These are phyloP conservation scores for Arachis monticola DNA, from an alignment of 331 rosid species.

Conservation along the genomic window DNA sequence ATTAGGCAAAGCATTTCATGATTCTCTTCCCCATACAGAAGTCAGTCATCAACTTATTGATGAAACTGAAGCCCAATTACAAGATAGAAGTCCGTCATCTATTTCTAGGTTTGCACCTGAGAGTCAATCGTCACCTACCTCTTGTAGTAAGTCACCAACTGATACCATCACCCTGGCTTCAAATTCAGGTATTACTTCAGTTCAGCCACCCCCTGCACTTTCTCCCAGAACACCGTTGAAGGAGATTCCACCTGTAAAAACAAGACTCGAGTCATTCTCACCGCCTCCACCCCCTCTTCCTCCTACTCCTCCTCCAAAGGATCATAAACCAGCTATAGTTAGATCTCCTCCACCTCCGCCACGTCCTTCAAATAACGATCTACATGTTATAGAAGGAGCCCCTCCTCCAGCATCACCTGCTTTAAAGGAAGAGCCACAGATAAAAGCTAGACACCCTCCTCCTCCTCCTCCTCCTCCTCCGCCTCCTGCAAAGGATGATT, in stretches of 20 bases:
- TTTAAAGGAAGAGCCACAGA: constrained; percentile 39
- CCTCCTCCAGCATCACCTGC: constrained; percentile 57
- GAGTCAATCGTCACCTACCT: constrained; percentile 42
- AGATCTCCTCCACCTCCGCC: constrained; percentile 55
- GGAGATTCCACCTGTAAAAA: constrained; percentile 48
- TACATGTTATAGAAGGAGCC: constrained; percentile 18
- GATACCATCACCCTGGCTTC: constrained; percentile 38
- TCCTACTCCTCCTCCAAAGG: constrained; percentile 62
- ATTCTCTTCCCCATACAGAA: constrained; percentile 45
- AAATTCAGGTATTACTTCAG: constrained; percentile 38
- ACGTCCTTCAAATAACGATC: constrained; percentile 31
- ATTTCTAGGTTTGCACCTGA: constrained; percentile 37
- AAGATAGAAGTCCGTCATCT: constrained; percentile 49
- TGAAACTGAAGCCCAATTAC: constrained; percentile 41
- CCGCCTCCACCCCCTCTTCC: constrained; percentile 51
- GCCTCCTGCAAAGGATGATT: constrained; percentile 31
- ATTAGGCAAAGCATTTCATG: constrained; percentile 38
- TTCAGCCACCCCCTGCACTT: constrained; percentile 38
- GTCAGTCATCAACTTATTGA: constrained; percentile 33
- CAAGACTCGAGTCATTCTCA: constrained; percentile 39
- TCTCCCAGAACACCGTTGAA: constrained; percentile 47
- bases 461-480: constrained; percentile 54
- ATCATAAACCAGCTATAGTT: constrained; percentile 45
- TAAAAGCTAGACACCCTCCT: constrained; percentile 43
- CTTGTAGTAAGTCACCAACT: constrained; percentile 30